Percentiles rank a stretch among this genome's conserved stretches.
phyloP scores from a whole-genome alignment of 140 eudicot genomes.

The Stevia rebaudiana region DNA sequence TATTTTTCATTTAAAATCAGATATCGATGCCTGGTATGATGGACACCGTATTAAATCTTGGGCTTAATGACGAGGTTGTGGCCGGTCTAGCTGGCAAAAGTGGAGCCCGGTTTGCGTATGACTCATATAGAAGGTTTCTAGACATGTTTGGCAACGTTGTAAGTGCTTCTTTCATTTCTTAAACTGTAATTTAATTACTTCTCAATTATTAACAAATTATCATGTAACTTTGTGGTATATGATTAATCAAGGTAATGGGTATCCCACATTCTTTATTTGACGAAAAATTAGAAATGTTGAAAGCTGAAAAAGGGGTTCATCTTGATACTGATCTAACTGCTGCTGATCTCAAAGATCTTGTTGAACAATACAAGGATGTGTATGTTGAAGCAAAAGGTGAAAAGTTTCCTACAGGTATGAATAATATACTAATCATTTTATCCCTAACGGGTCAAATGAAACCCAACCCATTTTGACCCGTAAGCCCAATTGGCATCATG shows the following conservation, averaged over 20 bases:
- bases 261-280: slow-evolving; percentile 84
- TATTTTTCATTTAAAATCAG: slow-evolving; percentile 28
- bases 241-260: slow-evolving; percentile 66
- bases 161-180: slow-evolving; percentile 30
- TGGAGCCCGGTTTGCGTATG: slow-evolving; percentile 95
- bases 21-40: slow-evolving; percentile 99
- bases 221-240: slow-evolving; percentile 2
- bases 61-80: slow-evolving; percentile 91
- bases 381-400: slow-evolving; percentile 77
- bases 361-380: slow-evolving; percentile 76
- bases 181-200: not conserved
- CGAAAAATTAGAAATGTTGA: slow-evolving; percentile 61
- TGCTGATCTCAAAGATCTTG: slow-evolving; percentile 86
- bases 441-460: too few species aligned
- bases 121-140: slow-evolving; percentile 82
- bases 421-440: not conserved
- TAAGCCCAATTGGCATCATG: not conserved
- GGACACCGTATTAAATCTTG: slow-evolving; percentile 97
- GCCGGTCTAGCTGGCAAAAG: slow-evolving; percentile 92
- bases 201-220: not conserved
- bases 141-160: slow-evolving; percentile 99
- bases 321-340: slow-evolving; percentile 87
- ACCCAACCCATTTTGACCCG: not conserved
- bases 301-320: slow-evolving; percentile 51
- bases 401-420: slow-evolving; percentile 76